Base-by-base conservation (phyloP, 495 filamentous ascomycete species). In the Viridothelium virens region DNA sequence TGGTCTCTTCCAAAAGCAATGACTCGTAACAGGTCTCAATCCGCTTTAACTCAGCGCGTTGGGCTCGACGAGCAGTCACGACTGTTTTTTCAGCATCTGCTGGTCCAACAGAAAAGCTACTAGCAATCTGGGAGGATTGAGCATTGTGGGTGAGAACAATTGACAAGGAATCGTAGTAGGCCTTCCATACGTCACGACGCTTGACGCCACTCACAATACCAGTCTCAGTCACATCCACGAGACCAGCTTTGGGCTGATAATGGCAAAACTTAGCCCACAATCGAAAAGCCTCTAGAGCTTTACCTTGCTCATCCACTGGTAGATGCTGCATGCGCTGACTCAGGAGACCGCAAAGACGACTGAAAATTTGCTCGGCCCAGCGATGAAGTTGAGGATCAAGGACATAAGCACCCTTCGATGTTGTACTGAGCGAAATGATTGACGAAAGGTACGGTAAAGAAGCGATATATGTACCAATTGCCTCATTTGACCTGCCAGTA, bases 281-380 rank as follows among this genome's bases (percentile, higher is more conserved):
- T 34, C 53, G 53, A 36, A 59, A 59, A 34, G 53, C 53, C 31
- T 59, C 53, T 36, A 59, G 31, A 36, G 53, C 2, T 14, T 36
- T 59, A 36, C 53, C 31, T 36, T 59, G 53, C 53, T 59, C 53
- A 10, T 59, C 53, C 6, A 36, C 53, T 10, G 53, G 18, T 36
- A 59, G 14, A 59, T 7, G 18, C 31, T 59, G 53, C 4, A 59
- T 59, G 18, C 53, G 53, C 31, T 59, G 53, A 59, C 31, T 59
- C 31, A 59, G 14, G 14, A 59, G 53, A 36, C 53, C 53, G 31
- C 89, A 92, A 63, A 86, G 86, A 63, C 87, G 86, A 1, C 86
- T 86, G 6, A 96, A 76, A 38, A 91, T 82, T 16, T 86, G 82
- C 70, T 96, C 90, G 7, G 88, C 85, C 92, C 92, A 96, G 67